Percentiles rank a stretch among this genome's conserved stretches.
phyloP scores from a whole-genome alignment of 306 rosid species.

The Inga oerstediana region DNA sequence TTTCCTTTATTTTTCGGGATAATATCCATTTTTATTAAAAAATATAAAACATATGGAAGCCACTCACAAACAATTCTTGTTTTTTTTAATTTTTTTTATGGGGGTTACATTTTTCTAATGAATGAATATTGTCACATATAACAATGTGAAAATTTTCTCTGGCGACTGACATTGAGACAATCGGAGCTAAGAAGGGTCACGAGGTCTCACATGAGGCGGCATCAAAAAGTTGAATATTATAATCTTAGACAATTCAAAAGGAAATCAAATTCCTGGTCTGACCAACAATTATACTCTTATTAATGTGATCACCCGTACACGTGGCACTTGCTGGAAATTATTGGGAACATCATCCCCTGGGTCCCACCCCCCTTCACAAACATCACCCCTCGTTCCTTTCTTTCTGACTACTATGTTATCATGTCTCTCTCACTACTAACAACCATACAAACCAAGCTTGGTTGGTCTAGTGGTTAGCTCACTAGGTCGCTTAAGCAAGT shows the following conservation, averaged over 20 bases:
- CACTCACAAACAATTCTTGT: too few species aligned
- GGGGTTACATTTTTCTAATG: neutral
- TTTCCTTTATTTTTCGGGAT: too few species aligned
- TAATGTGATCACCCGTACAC: conserved; percentile 56
- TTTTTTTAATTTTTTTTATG: too few species aligned
- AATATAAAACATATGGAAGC: neutral
- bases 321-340: conserved; percentile 49
- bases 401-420: neutral
- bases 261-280: conserved; percentile 40
- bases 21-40: too few species aligned
- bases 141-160: neutral
- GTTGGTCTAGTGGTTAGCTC: too few species aligned
- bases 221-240: conserved; percentile 37
- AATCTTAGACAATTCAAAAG: conserved; percentile 34
- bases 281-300: conserved; percentile 56
- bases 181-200: conserved; percentile 49
- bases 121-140: neutral
- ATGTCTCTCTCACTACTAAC: neutral
- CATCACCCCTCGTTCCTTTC: neutral
- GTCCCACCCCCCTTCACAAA: conserved; percentile 32
- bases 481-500: too few species aligned
- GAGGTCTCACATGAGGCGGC: conserved; percentile 53
- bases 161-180: conserved; percentile 47
- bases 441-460: too few species aligned
- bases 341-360: conserved; percentile 58